Percentiles rank a stretch among this genome's conserved stretches.
Conservation (phyloP, 495 filamentous ascomycete species). For the Penicillium paxilli region DNA sequence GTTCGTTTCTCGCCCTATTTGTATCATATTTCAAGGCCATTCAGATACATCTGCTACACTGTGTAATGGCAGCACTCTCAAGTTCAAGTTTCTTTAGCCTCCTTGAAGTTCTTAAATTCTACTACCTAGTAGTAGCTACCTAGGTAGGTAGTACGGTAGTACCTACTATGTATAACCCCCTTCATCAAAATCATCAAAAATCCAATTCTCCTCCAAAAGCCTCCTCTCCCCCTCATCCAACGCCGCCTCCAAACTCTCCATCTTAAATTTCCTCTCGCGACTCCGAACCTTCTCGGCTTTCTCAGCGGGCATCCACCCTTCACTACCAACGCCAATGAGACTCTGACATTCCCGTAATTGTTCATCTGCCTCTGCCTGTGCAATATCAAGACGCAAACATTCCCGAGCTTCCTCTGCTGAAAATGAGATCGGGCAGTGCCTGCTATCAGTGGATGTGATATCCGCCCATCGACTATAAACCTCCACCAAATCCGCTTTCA, state of each 20-base stretch:
- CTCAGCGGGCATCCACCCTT: constrained; percentile 25
- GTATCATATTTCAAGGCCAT: too few species aligned
- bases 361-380: constrained; percentile 21
- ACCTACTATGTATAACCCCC: constrained; percentile 23
- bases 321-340: constrained; percentile 18
- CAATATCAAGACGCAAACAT: constrained; percentile 12
- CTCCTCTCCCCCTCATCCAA: constrained; percentile 19
- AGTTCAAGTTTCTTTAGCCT: too few species aligned
- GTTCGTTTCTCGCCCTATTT: too few species aligned
- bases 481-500: constrained; percentile 19
- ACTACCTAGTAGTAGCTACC: too few species aligned
- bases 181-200: constrained; percentile 29
- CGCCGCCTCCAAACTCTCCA: constrained; percentile 19
- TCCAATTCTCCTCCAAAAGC: constrained; percentile 26
- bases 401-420: constrained; percentile 15
- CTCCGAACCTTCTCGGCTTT: constrained; percentile 13
- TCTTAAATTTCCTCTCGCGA: constrained; percentile 18
- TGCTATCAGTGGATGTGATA: not conserved
- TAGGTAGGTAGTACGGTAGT: too few species aligned
- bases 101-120: too few species aligned
- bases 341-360: constrained; percentile 16
- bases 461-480: constrained; percentile 6
- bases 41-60: too few species aligned
- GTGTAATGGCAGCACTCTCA: too few species aligned
- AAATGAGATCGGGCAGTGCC: constrained; percentile 17